These are phyloP conservation scores for Pestalotiopsis fici DNA, from an alignment of 2,329 filamentous ascomycete species.

Conservation along the genomic window DNA sequence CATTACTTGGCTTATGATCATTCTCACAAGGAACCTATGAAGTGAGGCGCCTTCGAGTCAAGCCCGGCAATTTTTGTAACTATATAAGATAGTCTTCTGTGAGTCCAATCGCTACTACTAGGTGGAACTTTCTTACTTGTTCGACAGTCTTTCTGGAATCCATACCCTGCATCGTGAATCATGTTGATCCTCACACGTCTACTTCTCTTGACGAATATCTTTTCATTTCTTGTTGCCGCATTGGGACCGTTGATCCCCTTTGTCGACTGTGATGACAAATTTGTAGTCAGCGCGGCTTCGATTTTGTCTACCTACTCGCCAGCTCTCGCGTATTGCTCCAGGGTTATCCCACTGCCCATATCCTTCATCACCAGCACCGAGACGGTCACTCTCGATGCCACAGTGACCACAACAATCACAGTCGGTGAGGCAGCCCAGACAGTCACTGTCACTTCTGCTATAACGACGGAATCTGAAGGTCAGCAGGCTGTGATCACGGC, in stretches of 20 bases:
- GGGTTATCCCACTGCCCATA: neutral
- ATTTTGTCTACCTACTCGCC: neutral
- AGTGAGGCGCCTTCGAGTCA: fast-evolving
- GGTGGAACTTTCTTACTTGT: neutral
- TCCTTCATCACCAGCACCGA: neutral
- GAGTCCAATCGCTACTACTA: neutral
- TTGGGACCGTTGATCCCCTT: neutral
- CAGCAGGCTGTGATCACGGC: too few relatives aligned
- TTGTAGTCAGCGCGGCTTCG: neutral
- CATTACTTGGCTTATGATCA: neutral
- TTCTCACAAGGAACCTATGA: neutral
- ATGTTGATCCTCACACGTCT: neutral
- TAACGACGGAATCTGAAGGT: neutral
- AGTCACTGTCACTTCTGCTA: neutral
- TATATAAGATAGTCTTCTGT: neutral
- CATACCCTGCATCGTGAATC: neutral
- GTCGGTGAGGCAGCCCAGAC: neutral
- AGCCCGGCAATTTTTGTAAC: neutral
- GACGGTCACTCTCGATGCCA: neutral
- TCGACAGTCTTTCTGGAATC: neutral
- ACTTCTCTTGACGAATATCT: neutral
- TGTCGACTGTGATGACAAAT: neutral
- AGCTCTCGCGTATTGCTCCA: neutral
- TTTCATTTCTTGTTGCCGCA: neutral
- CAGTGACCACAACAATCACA: neutral